Evolutionary conservation across 371 early-diverging fungal genomes (phyloP).

Genomic region (Mortierella sp.): DNA sequence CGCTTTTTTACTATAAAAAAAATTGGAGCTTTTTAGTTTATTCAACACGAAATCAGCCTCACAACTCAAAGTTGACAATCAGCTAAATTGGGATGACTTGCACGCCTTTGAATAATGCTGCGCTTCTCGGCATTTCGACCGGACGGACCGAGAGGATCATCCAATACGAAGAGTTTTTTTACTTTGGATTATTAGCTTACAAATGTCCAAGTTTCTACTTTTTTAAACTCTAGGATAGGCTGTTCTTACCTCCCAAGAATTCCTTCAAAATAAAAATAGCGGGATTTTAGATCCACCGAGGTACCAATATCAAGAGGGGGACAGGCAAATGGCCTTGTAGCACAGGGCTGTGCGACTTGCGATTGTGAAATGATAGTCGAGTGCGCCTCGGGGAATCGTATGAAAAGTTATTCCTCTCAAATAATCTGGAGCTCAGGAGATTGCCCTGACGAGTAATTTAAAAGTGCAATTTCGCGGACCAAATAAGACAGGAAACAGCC

Average conservation of each 20-base stretch:
- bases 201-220: neutral
- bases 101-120: neutral
- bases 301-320: too few species aligned
- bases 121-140: conserved; percentile 3
- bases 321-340: neutral
- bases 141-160: neutral
- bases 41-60: neutral
- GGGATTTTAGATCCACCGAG: neutral
- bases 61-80: too few species aligned
- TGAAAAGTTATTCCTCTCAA: neutral
- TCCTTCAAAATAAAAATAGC: neutral
- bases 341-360: neutral
- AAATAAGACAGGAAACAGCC: neutral
- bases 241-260: neutral
- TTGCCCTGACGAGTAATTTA: too few species aligned
- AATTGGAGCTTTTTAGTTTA: neutral
- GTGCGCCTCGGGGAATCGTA: neutral
- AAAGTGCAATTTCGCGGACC: neutral
- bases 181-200: neutral
- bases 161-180: too few species aligned
- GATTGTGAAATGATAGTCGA: neutral
- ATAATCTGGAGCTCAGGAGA: neutral
- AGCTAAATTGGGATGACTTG: too few species aligned
- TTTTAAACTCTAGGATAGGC: neutral
- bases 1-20: neutral